These are phyloP conservation scores for Clonostachys sp. DNA, from an alignment of 2,329 filamentous ascomycete genomes.

Conservation along the genomic window DNA sequence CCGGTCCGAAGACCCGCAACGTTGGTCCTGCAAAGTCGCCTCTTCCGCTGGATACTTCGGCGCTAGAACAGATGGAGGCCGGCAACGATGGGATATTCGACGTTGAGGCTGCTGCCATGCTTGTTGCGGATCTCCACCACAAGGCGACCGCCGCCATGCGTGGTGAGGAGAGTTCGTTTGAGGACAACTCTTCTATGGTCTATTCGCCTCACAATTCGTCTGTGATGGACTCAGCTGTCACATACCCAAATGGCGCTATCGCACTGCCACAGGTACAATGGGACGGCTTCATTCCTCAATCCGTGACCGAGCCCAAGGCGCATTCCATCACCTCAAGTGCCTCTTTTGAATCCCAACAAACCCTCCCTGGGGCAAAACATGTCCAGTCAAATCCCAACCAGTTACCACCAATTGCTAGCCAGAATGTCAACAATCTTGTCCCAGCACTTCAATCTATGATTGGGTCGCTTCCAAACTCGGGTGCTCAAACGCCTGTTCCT, in stretches of 20 bases:
- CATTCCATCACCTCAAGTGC: constrained; percentile 67
- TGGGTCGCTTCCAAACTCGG: constrained; percentile 65
- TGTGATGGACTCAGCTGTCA: constrained; percentile 72
- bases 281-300: constrained; percentile 79
- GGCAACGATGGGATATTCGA: constrained; percentile 89
- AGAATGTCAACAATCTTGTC: constrained; percentile 53
- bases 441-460: constrained; percentile 69
- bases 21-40: constrained; percentile 69
- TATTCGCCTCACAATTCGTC: constrained; percentile 69
- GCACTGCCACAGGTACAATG: constrained; percentile 84
- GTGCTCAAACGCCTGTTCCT: constrained; percentile 65
- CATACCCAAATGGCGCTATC: constrained; percentile 74
- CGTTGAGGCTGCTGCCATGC: constrained; percentile 95
- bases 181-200: constrained; percentile 56
- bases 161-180: constrained; percentile 49
- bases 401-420: constrained; percentile 65
- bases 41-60: constrained; percentile 75
- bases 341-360: constrained; percentile 64
- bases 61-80: constrained; percentile 88
- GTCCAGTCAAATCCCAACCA: constrained; percentile 55
- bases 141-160: constrained; percentile 76
- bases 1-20: constrained; percentile 63
- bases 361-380: constrained; percentile 55
- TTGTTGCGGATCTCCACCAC: constrained; percentile 97
- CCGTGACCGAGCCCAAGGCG: constrained; percentile 66